Evolutionary conservation across 805 yeast genomes (phyloP).

Genomic region (Suhomyces sp.): DNA sequence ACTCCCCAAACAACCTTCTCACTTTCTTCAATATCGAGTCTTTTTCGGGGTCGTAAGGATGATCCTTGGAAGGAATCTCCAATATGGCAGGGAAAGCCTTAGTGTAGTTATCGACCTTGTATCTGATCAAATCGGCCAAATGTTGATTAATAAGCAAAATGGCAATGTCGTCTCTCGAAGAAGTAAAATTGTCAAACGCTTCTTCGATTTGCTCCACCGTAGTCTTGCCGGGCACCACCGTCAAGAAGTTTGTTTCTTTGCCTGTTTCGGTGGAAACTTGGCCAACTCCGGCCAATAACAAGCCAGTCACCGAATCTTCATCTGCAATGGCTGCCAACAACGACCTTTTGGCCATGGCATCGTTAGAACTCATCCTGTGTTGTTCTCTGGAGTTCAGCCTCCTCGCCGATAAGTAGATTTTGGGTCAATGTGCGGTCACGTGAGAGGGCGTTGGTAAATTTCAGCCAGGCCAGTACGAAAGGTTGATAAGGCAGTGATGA

Average conservation of each 20-base stretch:
- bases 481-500: conserved; percentile 2
- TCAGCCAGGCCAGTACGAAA: too few relatives aligned
- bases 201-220: conserved; percentile 69
- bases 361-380: conserved; percentile 22
- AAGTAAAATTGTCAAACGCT: conserved; percentile 73
- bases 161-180: conserved; percentile 81
- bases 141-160: conserved; percentile 91
- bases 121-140: conserved; percentile 85
- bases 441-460: not conserved
- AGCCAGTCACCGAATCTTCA: conserved; percentile 95
- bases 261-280: conserved; percentile 64
- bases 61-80: conserved; percentile 97
- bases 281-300: conserved; percentile 93
- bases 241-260: conserved; percentile 77
- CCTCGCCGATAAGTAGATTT: not conserved
- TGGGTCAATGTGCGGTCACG: not conserved
- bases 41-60: conserved; percentile 98
- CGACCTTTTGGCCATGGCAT: conserved; percentile 63
- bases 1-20: conserved; percentile 92
- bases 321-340: conserved; percentile 94
- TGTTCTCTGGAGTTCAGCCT: not conserved
- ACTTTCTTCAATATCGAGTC: conserved; percentile 94
- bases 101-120: conserved; percentile 75
- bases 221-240: conserved; percentile 73
- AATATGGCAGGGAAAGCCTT: conserved; percentile 94